Evolutionary conservation across 116 monocot genomes (phyloP), one percentile per base, ranked within the genome.

Genomic region (Cymodocea nodosa): DNA sequence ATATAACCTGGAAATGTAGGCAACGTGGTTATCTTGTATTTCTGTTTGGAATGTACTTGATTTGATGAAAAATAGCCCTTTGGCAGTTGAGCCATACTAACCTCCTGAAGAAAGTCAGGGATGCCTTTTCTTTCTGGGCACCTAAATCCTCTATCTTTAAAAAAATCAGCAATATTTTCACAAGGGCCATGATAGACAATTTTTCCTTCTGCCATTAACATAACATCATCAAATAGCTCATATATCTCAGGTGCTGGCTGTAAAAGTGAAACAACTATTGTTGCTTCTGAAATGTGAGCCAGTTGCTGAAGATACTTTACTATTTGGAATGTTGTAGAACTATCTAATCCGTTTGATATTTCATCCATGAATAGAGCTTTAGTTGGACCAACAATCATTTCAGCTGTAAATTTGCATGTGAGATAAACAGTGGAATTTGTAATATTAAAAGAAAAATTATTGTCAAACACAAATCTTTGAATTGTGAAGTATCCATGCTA

Each of bases 311-410:
- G 82, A 68, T 78, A 85, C 44, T 82, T 75, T 10, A 89, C 78
- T 30, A 85, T 82, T 64, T 89, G 89, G 56, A 80, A 83, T n/a
- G 89, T 85, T 4, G 89, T 83, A 19, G 83, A 79, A 68, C 83
- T 85, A 52, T 89, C 83, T 69, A 89, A 66, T 22, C 85, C 89
- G 16, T 78, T 89, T 67, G 89, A 89, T 78, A 89, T 89, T 76
- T 85, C 89, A 78, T 89, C 89, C 89, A 89, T 85, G 39, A 89
- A 82, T 23, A 89, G 71, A 39, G 78, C 80, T 71, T 82, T 89
- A 65, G 80, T 79, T 65, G 89, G 85, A 57, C 89, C 89, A 34
- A 89, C 83, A 54, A 89, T 85, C 79, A 89, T 83, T 76, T 89
- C 89, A 50, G 80, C 89, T 89, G 50, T 34, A 63, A 10, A 49